Base-by-base conservation (phyloP, 768 basidiomycete species). In the Hygrophorus pudorinus region DNA sequence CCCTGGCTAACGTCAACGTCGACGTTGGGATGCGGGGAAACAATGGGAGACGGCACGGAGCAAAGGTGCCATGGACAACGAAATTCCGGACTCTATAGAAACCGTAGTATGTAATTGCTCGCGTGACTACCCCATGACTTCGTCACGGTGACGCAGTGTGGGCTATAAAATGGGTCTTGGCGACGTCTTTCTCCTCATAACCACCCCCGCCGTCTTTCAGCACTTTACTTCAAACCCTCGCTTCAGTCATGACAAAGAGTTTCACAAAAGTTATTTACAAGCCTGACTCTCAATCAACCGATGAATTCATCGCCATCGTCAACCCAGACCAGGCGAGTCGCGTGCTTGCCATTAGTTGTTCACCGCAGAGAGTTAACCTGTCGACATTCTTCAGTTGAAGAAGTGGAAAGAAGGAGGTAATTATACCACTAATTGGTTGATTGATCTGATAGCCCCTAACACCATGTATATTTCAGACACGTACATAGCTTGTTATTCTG, bases 351-450 rank as follows among this genome's bases (percentile, higher is more conserved):
- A 3, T 38, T n/a, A 38, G 14, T 5, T 20, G 14, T 20, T 37
- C 35, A 36, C 42, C 51, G 47, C 27, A 53, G 36, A 14, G 42
- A 6, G 34, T 34, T 40, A 40, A 30, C 29, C 41, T 28, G 33
- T 48, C 21, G 21, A 41, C 38, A 29, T 31, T 37, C 20, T 45
- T 38, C 51, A 87, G 86, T 85, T 65, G 61, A 76, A 77, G 66
- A 83, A 78, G 60, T 90, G 84, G 84, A 83, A 78, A 61, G 72
- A 65, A 8, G 86, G 84, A 73, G 85, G 87, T 87, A 50, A 65
- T 75, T 39, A 18, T 28, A 21, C 45, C 7, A n/a, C n/a, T n/a
- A n/a, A n/a, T n/a, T n/a, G 20, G 38, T 14, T 47, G 29, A 41
- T 47, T 53, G 40, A 38, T 48, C 37, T 16, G 29, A 31, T 51